Evolutionary conservation across 257 asterid species (phyloP).

Genomic region (Nicotiana benthamiana): DNA sequence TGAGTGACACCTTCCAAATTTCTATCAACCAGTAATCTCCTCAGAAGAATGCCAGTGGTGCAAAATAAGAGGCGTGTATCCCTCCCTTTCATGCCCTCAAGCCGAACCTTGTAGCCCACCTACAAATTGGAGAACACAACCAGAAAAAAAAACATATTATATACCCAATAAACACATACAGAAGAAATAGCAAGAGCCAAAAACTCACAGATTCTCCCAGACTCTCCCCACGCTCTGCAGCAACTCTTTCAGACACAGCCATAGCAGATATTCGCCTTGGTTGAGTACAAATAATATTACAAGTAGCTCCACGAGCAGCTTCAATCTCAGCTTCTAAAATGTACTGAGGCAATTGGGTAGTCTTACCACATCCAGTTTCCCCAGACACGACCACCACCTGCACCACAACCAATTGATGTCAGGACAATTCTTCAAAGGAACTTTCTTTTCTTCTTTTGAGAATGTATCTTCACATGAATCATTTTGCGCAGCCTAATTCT

Average conservation of each 20-base stretch:
- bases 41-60: constrained; percentile 77
- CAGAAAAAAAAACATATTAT: constrained; percentile 7
- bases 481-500: not conserved
- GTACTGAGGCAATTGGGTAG: constrained; percentile 90
- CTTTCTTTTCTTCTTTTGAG: too few species aligned
- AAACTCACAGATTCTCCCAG: constrained; percentile 80
- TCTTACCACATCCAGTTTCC: constrained; percentile 93
- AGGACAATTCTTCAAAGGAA: not conserved
- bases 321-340: constrained; percentile 78
- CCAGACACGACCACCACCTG: constrained; percentile 91
- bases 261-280: constrained; percentile 94
- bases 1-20: constrained; percentile 77
- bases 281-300: constrained; percentile 90
- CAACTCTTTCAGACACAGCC: constrained; percentile 88
- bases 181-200: constrained; percentile 12
- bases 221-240: constrained; percentile 90
- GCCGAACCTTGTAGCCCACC: constrained; percentile 95
- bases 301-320: constrained; percentile 63
- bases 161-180: constrained; percentile 8
- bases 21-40: constrained; percentile 83
- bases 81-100: constrained; percentile 91
- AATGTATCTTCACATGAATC: not conserved
- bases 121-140: constrained; percentile 15
- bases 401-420: constrained; percentile 1
- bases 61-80: constrained; percentile 91